These are phyloP conservation scores for Hippophae rhamnoides DNA, from an alignment of 306 rosid species.

Conservation along the genomic window DNA sequence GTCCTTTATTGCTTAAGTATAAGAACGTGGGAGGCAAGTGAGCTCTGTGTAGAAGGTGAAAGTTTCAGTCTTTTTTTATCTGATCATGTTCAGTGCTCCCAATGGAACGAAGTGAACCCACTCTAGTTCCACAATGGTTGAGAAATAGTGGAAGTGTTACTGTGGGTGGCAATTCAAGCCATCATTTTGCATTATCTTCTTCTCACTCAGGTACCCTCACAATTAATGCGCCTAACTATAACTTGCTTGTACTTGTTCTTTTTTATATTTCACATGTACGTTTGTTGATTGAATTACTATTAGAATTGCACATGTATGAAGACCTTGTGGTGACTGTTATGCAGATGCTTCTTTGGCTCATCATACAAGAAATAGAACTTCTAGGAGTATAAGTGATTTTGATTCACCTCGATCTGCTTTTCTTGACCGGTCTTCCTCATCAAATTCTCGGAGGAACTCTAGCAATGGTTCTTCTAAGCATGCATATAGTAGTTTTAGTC, in stretches of 20 bases:
- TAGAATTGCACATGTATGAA: constrained; percentile 1
- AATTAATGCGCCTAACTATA: neutral
- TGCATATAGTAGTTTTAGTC: constrained; percentile 87
- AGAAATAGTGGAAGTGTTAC: constrained; percentile 79
- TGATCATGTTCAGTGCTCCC: constrained; percentile 86
- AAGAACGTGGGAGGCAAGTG: constrained; percentile 19
- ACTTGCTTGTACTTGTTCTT: neutral
- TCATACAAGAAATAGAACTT: constrained; percentile 53
- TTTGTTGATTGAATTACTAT: neutral
- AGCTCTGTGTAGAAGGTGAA: constrained; percentile 45
- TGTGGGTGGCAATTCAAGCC: constrained; percentile 84
- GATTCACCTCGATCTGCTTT: constrained; percentile 68
- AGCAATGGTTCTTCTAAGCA: constrained; percentile 85
- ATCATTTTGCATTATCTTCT: constrained; percentile 61
- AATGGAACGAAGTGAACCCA: constrained; percentile 97
- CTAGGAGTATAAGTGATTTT: constrained; percentile 38
- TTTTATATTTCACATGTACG: neutral
- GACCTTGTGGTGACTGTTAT: constrained; percentile 17
- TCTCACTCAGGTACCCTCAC: constrained; percentile 52
- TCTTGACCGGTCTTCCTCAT: constrained; percentile 72
- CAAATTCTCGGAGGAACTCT: constrained; percentile 68
- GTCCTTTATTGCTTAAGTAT: constrained; percentile 4
- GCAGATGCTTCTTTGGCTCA: constrained; percentile 47
- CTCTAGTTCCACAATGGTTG: constrained; percentile 99
- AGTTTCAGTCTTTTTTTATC: constrained; percentile 25